These are phyloP conservation scores for Pseudogymnoascus sp. DNA, from an alignment of 2,329 filamentous ascomycete genomes.

Conservation along the genomic window DNA sequence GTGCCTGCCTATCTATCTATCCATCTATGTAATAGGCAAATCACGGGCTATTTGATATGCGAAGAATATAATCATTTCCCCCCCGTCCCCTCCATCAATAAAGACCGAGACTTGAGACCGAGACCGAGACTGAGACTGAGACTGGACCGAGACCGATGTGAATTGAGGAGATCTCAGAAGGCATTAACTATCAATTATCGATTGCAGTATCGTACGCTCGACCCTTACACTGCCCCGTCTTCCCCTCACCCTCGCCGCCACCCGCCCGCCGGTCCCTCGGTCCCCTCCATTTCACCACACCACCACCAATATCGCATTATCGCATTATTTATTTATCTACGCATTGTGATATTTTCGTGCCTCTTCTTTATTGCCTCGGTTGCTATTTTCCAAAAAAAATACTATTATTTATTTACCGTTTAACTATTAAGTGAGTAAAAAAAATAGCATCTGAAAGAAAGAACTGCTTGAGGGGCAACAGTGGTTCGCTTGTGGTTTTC, in stretches of 20 bases:
- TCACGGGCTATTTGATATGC: neutral
- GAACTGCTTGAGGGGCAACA: neutral
- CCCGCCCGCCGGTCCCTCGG: neutral
- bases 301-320: neutral
- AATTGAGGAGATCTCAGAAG: neutral
- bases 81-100: neutral
- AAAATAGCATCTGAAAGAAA: neutral
- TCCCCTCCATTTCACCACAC: neutral
- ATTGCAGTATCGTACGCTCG: neutral
- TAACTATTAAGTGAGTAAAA: neutral
- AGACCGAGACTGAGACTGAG: neutral
- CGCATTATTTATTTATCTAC: neutral
- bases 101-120: neutral
- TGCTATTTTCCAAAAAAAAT: neutral
- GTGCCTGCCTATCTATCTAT: neutral
- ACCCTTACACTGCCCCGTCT: neutral
- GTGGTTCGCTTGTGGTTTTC: neutral
- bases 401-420: neutral
- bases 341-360: neutral
- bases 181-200: constrained; percentile 5
- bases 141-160: neutral
- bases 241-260: neutral
- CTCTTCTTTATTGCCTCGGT: neutral
- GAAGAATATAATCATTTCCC: neutral
- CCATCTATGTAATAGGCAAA: neutral